Conservation (phyloP, 2,329 filamentous ascomycete species). For the Arthroderma sp. region DNA sequence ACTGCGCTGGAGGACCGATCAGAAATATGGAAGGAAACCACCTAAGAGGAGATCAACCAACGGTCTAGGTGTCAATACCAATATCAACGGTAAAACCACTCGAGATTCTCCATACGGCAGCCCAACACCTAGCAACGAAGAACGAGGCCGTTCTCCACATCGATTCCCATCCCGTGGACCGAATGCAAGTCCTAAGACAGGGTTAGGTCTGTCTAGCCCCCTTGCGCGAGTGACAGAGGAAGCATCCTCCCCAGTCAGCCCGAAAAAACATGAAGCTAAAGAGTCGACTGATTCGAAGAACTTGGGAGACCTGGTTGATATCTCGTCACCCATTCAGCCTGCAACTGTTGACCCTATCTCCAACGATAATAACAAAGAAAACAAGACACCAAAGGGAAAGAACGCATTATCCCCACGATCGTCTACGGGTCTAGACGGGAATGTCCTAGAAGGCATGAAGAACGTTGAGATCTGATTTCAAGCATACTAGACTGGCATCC, state of each 20-base stretch:
- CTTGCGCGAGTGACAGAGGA: constrained; percentile 36
- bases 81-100: constrained; percentile 31
- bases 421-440: constrained; percentile 22
- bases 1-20: constrained; percentile 84
- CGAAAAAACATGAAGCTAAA: constrained; percentile 23
- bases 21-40: constrained; percentile 64
- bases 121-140: constrained; percentile 29
- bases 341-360: background rate
- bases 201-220: constrained; percentile 31
- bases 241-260: constrained; percentile 22
- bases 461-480: constrained; percentile 21
- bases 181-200: constrained; percentile 32
- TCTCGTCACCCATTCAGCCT: constrained; percentile 19
- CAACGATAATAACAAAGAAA: constrained; percentile 1
- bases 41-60: constrained; percentile 37
- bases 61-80: constrained; percentile 41
- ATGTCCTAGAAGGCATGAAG: constrained; percentile 35
- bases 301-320: constrained; percentile 28
- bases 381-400: constrained; percentile 14
- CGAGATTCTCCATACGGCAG: constrained; percentile 43
- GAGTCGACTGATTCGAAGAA: constrained; percentile 18
- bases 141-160: constrained; percentile 36
- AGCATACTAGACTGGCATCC: too few relatives aligned
- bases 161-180: constrained; percentile 31
- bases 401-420: constrained; percentile 18